Evolutionary conservation across 495 filamentous ascomycete species (phyloP), one percentile per base, ranked within the genome.

Genomic region (Penicillium canescens): DNA sequence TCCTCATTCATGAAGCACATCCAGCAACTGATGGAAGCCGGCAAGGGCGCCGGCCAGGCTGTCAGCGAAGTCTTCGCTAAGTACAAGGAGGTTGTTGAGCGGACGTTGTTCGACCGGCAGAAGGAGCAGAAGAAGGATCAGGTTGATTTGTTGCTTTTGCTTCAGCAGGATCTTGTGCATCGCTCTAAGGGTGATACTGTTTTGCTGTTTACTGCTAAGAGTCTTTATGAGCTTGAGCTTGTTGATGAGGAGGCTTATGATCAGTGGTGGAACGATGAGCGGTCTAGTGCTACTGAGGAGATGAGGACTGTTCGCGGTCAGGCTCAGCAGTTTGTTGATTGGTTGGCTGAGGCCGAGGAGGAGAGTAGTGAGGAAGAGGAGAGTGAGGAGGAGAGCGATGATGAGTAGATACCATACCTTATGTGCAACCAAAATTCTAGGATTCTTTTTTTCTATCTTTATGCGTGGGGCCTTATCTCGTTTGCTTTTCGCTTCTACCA

Each of bases 201-300:
- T 3, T 75, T 98, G 3, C 76, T 93, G 6, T 88, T 85, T 39
- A 75, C 88, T 54, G 78, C 86, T 28, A 92, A 93, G 74, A 84
- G 88, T 66, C 74, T 96, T 49, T 95, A 96, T 66, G 84, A 88
- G 50, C 67, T 87, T 47, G 94, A 98, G 56, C 78, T 97, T 6
- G 67, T 97, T 1, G 92, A 96, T 66, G 90, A 96, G 66, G 93
- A 96, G 36, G 92, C 86, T 0, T 87, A 94, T 40, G 74, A 92
- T 63, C 81, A 82, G 52, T 98, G 94, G 94, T 98, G 92, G 93
- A 79, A 75, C 16, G 84, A 94, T 68, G 76, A 77, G 54, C 79
- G 82, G 59, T 83, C 84, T 7, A 81, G 73, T 26, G 80, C 76
- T 49, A 82, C 71, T 7, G 87, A 88, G 28, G 79, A 81, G 47